These are phyloP conservation scores for Trichoderma sp. DNA, from an alignment of 2,329 filamentous ascomycete genomes.

Conservation along the genomic window DNA sequence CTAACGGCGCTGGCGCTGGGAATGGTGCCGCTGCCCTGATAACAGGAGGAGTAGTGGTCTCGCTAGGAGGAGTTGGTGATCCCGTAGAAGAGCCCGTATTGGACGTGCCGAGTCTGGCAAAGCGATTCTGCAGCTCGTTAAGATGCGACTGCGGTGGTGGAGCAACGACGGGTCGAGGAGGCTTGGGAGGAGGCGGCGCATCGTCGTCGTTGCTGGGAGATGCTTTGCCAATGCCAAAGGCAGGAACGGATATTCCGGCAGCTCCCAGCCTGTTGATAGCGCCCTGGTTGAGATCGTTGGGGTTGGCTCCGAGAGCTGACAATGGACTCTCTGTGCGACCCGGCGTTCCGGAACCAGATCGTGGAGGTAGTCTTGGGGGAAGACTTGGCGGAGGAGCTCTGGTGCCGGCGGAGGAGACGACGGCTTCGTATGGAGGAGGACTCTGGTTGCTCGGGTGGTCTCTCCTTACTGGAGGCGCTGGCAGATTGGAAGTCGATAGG, in stretches of 20 bases:
- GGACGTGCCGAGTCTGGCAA: conserved; percentile 54
- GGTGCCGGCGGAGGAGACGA: conserved; percentile 33
- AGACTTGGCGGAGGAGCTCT: conserved; percentile 57
- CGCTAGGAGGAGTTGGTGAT: conserved; percentile 34
- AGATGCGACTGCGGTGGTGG: conserved; percentile 47
- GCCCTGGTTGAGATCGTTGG: conserved; percentile 51
- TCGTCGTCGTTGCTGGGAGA: conserved; percentile 29
- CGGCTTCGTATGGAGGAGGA: conserved; percentile 37
- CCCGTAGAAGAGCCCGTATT: conserved; percentile 30
- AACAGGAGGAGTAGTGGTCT: conserved; percentile 64
- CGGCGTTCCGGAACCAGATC: conserved; percentile 32
- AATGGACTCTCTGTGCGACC: conserved; percentile 24
- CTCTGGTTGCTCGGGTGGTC: conserved; percentile 42
- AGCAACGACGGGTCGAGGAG: conserved; percentile 30
- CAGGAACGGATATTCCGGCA: conserved; percentile 77
- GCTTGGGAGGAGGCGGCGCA: conserved; percentile 32
- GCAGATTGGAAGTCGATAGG: conserved; percentile 66
- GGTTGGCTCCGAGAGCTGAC: conserved; percentile 36
- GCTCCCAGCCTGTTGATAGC: conserved; percentile 68
- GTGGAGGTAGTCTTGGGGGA: conserved; percentile 66
- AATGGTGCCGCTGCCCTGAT: conserved; percentile 58
- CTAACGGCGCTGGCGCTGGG: conserved; percentile 23
- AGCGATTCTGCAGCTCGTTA: conserved; percentile 68
- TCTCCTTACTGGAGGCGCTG: conserved; percentile 66
- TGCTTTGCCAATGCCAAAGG: conserved; percentile 66